Evolutionary conservation across 2,329 filamentous ascomycete genomes (phyloP).

Genomic region (Colletotrichum tropicale): DNA sequence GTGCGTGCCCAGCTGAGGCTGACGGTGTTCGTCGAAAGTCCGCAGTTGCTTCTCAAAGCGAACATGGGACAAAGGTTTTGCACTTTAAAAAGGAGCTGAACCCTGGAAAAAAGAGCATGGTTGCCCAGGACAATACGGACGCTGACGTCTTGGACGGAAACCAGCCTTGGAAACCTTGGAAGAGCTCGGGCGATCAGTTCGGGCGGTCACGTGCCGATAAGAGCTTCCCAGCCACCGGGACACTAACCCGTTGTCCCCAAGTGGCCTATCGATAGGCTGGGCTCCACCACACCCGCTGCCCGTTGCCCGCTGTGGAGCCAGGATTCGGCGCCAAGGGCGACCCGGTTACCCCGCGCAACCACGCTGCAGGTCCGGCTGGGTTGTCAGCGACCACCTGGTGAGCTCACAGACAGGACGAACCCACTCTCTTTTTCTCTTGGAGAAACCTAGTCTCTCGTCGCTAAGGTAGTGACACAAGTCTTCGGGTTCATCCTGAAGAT

Average conservation of each 20-base stretch:
- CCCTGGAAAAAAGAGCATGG: background rate
- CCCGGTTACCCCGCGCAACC: constrained; percentile 24
- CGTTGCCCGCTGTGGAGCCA: background rate
- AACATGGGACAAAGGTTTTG: background rate
- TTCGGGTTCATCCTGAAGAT: background rate
- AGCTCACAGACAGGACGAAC: constrained; percentile 11
- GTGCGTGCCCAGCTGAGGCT: background rate
- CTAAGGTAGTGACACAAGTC: constrained; percentile 1
- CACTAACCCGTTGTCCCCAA: background rate
- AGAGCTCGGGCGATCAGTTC: background rate
- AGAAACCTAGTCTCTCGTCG: background rate
- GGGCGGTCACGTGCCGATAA: constrained; percentile 15
- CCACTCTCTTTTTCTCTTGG: background rate
- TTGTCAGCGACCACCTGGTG: constrained; percentile 10
- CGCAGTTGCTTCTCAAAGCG: background rate
- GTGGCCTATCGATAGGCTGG: constrained; percentile 16
- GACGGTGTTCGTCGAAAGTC: background rate
- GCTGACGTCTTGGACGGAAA: background rate
- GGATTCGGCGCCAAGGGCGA: constrained; percentile 7
- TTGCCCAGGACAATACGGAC: background rate
- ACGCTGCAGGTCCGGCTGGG: background rate
- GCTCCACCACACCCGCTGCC: background rate
- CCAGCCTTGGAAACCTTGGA: background rate
- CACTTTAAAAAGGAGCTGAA: background rate
- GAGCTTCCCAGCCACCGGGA: constrained; percentile 11